Base-by-base conservation (phyloP, 805 yeast species). In the Diddensiella santjacobensis region DNA sequence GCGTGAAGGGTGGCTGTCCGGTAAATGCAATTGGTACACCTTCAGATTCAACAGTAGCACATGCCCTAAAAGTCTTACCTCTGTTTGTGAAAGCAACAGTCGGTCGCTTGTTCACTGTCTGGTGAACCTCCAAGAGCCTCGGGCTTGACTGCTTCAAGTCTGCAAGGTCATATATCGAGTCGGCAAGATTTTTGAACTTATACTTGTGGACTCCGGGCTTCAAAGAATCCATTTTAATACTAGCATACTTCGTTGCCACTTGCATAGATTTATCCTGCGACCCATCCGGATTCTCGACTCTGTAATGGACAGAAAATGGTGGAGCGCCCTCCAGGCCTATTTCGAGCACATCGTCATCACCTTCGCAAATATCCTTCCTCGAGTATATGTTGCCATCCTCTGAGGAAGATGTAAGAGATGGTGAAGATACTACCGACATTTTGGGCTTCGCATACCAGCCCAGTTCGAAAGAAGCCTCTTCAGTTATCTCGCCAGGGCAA, bases 291-390 rank as follows among this genome's bases (percentile, higher is more conserved):
- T 59, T 59, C 10, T 23, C 23, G 17, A 58, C 49, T 36, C 78
- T 76, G 62, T 88, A 87, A 35, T 78, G 80, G 22, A 89, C 68
- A n/a, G 76, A 65, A 54, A 87, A 87, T 20, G 91, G 90, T 1
- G 81, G 72, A 3, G 76, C 65, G 2, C 63, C 91, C 35, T 66
- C 67, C 30, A 84, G 63, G 1, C 72, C 61, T 29, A 85, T 52
- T 46, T 77, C 83, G 26, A 79, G 61, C 1, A 73, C 67, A 47
- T 72, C 75, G 47, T 74, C 79, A 24, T 66, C 69, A 36, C 69
- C 71, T 54, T 75, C 78, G 54, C 84, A 79, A 11, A 78, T 73
- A 29, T 66, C 66, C 8, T 63, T 55, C 35, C 73, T 70, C 2
- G 55, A 49, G 47, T 66, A 72, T 2, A 62, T 47, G 20, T 54